Evolutionary conservation across 129 eudicot genomes (phyloP).

Genomic region (Flaveria ramosissima): DNA sequence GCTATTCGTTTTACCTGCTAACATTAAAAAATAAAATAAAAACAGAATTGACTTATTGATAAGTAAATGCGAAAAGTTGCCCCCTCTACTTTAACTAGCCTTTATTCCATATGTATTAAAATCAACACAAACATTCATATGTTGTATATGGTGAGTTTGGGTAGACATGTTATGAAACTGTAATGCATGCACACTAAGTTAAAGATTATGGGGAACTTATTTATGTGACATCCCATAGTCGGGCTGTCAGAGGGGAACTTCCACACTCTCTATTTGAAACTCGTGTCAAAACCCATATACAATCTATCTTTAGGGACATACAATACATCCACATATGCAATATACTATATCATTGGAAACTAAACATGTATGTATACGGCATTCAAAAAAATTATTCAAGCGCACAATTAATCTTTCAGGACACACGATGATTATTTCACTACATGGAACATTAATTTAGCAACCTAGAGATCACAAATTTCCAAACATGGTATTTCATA

Average conservation of each 20-base stretch:
- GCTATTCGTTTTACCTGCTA: neutral
- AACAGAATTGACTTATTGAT: neutral
- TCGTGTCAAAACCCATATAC: neutral
- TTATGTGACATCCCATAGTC: neutral
- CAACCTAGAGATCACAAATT: too few species aligned
- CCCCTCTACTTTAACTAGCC: neutral
- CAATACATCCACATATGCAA: neutral
- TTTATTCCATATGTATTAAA: neutral
- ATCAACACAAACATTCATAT: neutral
- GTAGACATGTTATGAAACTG: too few species aligned
- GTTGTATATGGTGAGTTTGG: neutral
- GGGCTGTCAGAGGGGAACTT: too few species aligned
- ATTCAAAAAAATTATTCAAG: too few species aligned
- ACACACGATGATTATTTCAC: neutral
- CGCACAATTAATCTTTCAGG: neutral
- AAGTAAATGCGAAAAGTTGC: neutral
- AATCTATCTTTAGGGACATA: neutral
- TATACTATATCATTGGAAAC: neutral
- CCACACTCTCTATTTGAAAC: neutral
- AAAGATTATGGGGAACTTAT: neutral
- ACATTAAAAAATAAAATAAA: neutral
- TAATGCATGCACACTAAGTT: neutral
- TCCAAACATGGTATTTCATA: too few species aligned
- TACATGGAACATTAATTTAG: neutral
- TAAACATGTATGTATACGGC: neutral